A percentile compares a stretch with the other conserved stretches of the same genome.
phyloP scores from a whole-genome alignment of 768 basidiomycete species.

The Botryobasidium botryosum region DNA sequence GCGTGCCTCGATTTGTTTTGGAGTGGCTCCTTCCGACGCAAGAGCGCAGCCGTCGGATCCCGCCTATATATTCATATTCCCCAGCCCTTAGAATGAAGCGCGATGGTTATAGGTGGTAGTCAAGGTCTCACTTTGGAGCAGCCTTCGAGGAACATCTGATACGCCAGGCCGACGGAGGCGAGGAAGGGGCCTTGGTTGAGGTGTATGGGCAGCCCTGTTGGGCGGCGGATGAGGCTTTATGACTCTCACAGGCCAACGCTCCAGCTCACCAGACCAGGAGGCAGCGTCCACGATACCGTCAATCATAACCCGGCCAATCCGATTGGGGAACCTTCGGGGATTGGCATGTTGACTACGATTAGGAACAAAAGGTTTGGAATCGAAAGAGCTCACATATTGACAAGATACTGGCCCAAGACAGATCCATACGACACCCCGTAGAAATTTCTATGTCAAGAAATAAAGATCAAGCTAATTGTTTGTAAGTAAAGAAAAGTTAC shows the following conservation, averaged over 20 bases:
- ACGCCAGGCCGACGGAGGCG: conserved; percentile 6
- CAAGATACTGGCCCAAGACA: conserved; percentile 11
- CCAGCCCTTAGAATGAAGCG: too few relatives aligned
- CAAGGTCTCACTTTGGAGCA: conserved; percentile 9
- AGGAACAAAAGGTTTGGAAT: not conserved
- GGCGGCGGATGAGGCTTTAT: not conserved
- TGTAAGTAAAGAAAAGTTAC: not conserved
- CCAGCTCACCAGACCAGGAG: conserved; percentile 9
- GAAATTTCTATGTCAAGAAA: conserved; percentile 9
- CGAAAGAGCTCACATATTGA: conserved; percentile 12
- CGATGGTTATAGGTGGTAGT: not conserved
- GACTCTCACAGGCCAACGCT: not conserved
- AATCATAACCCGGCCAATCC: conserved; percentile 11
- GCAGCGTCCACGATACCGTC: conserved; percentile 12
- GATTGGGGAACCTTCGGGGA: conserved; percentile 13
- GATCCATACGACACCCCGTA: conserved; percentile 12
- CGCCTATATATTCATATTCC: too few relatives aligned
- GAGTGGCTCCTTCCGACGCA: conserved; percentile 1
- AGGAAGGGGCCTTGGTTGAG: conserved; percentile 1
- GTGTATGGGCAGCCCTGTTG: not conserved
- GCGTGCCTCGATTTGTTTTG: conserved; percentile 3
- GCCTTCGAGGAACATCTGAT: conserved; percentile 5
- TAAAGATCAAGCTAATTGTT: not conserved
- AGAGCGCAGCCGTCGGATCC: conserved; percentile 8
- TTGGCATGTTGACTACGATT: not conserved